Evolutionary conservation across 768 basidiomycete species (phyloP).

Genomic region (Boletellus sp.): DNA sequence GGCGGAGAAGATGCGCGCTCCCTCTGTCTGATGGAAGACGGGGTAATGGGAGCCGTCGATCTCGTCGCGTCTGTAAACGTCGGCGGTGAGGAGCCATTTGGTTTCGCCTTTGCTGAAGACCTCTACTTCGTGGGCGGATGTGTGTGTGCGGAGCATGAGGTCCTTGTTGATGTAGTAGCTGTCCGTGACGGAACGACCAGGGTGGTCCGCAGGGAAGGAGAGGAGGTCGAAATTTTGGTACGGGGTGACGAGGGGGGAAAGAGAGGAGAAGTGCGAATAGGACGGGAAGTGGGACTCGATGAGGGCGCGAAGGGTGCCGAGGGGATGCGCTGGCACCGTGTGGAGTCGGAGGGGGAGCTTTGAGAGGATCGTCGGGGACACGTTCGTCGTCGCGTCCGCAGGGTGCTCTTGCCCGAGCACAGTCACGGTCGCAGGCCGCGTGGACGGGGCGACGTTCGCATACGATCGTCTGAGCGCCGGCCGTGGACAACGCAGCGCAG

Average conservation of each 20-base stretch:
- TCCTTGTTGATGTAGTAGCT: conserved; percentile 92
- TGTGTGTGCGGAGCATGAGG: conserved; percentile 94
- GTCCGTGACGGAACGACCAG: conserved; percentile 85
- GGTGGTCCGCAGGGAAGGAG: conserved; percentile 90
- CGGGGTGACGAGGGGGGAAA: conserved; percentile 88
- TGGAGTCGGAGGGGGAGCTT: conserved; percentile 79
- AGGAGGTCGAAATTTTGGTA: conserved; percentile 95
- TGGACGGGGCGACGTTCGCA: conserved; percentile 6
- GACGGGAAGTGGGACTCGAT: conserved; percentile 82
- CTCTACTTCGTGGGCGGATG: conserved; percentile 97
- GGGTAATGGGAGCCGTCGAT: conserved; percentile 97
- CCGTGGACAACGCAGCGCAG: conserved; percentile 5
- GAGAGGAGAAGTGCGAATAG: conserved; percentile 68
- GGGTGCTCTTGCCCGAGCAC: conserved; percentile 67
- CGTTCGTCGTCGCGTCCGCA: conserved; percentile 79
- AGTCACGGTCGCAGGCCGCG: conserved; percentile 31
- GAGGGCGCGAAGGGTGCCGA: conserved; percentile 77
- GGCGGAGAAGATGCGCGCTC: conserved; percentile 74
- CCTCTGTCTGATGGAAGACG: conserved; percentile 98
- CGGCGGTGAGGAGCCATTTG: conserved; percentile 89
- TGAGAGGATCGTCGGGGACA: conserved; percentile 78
- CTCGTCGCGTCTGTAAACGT: conserved; percentile 97
- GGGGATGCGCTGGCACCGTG: conserved; percentile 72
- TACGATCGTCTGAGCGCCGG: conserved; percentile 10
- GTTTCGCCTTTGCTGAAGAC: conserved; percentile 73